phyloP scores from a whole-genome alignment of 169 alveolate genomes.

The Plasmodium gonderi region DNA sequence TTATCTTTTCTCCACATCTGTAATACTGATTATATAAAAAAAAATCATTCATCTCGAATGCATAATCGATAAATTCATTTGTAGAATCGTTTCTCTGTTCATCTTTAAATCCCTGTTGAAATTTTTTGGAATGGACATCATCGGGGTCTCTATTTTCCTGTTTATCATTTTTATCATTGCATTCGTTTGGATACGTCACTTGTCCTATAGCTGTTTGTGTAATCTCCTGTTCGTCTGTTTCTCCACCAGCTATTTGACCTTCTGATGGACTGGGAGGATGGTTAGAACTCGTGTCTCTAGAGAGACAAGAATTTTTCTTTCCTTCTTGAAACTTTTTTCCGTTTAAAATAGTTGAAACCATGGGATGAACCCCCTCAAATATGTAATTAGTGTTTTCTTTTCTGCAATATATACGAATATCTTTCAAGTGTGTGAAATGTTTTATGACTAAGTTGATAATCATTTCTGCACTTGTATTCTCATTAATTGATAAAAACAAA shows the following conservation, averaged over 20 bases:
- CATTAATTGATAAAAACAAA: slow-evolving; percentile 37
- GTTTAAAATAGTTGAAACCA: slow-evolving; percentile 19
- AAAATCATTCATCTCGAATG: not conserved
- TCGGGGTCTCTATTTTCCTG: not conserved
- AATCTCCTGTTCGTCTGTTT: not conserved
- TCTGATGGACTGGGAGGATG: too few species aligned
- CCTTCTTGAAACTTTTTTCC: not conserved
- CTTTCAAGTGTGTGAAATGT: slow-evolving; percentile 18
- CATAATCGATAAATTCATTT: not conserved
- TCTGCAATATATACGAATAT: slow-evolving; percentile 33
- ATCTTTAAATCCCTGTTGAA: not conserved
- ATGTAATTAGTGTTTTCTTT: slow-evolving; percentile 37
- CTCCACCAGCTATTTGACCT: not conserved
- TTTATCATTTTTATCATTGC: not conserved
- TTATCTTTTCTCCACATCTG: not conserved
- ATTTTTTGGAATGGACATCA: not conserved
- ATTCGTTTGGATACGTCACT: not conserved
- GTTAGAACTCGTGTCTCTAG: too few species aligned
- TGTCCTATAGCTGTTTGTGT: not conserved
- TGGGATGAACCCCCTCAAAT: slow-evolving; percentile 70
- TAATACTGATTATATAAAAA: slow-evolving; percentile 16
- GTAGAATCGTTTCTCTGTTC: not conserved
- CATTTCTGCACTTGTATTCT: slow-evolving; percentile 19
- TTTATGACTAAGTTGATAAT: slow-evolving; percentile 1
- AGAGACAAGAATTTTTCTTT: too few species aligned